These are phyloP conservation scores for Hanseniaspora meyeri DNA, from an alignment of 805 yeast genomes.

Conservation along the genomic window DNA sequence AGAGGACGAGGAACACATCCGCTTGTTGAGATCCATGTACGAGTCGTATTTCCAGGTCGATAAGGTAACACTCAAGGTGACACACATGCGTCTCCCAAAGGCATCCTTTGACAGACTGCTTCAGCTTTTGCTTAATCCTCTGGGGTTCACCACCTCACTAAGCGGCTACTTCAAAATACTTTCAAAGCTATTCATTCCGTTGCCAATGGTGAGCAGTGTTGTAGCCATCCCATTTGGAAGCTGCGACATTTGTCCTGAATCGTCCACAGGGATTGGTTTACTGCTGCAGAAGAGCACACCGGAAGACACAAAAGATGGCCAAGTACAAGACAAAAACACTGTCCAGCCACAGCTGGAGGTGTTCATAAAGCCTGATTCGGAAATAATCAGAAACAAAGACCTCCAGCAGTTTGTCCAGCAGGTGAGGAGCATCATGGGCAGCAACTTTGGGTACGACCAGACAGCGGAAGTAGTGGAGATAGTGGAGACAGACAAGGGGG, in stretches of 20 bases:
- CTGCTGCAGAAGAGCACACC: not conserved
- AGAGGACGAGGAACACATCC: not conserved
- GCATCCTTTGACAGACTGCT: not conserved
- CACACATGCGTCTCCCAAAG: not conserved
- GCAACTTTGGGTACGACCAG: constrained; percentile 26
- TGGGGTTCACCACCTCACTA: not conserved
- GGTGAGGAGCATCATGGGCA: constrained; percentile 25
- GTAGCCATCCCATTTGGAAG: not conserved
- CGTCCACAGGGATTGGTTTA: too few species aligned
- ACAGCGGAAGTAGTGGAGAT: constrained; percentile 24
- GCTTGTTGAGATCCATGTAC: not conserved
- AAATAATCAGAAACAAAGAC: constrained; percentile 1
- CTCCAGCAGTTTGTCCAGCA: constrained; percentile 22
- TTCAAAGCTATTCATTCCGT: not conserved
- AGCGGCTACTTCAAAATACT: not conserved
- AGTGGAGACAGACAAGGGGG: too few species aligned
- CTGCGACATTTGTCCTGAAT: too few species aligned
- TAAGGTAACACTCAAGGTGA: not conserved
- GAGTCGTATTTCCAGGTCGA: not conserved
- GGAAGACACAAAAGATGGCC: not conserved
- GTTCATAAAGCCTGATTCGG: not conserved
- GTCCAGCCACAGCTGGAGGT: not conserved
- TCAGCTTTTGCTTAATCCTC: not conserved
- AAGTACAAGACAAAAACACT: not conserved
- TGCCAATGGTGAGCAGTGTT: not conserved